Base-by-base conservation (phyloP, 2,329 filamentous ascomycete species). In the Penicillium rolfsii region DNA sequence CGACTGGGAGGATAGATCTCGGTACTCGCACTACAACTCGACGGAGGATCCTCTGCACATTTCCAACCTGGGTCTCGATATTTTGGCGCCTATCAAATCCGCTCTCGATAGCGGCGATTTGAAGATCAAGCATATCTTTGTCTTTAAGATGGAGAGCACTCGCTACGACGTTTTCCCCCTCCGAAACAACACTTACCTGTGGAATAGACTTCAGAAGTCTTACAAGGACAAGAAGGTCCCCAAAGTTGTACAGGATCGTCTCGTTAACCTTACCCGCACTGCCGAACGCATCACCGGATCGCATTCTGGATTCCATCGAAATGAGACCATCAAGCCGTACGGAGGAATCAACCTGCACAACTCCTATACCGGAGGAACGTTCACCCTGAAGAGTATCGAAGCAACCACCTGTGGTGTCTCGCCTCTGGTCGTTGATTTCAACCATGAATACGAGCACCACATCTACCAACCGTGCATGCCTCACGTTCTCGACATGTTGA, bases 91-190 rank as follows among this genome's bases (percentile, higher is more conserved):
- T 22, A 58, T 70, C 12, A 62, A 64, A 5, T 69, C 64, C 2
- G 62, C 60, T 3, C 52, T 71, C 11, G 45, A 64, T 5, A 62
- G 59, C 14, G 69, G 66, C 8, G 60, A 65, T 33, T 64, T 80
- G 7, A 72, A 74, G 19, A 77, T 81, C 57, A 77, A 77, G 48
- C 78, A 81, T 50, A 65, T 81, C 16, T 63, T 81, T 6, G 60
- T 80, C 6, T 62, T 81, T 12, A 71, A 78, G 33, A 71, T 81
- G 12, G 79, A 81, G 56, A 80, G 79, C 50, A 81, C 78, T 4
- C 72, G 79, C 30, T 76, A 79, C 22, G 79, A 81, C 43, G 74
- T 81, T 1, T 81, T 81, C 38, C 79, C 79, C 0, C 64, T 81
- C 35, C 65, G 64, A 22, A 78, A 79, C 40, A 76, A 76, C 57